phyloP scores from a whole-genome alignment of 306 rosid species.

The Biancaea sappan region DNA sequence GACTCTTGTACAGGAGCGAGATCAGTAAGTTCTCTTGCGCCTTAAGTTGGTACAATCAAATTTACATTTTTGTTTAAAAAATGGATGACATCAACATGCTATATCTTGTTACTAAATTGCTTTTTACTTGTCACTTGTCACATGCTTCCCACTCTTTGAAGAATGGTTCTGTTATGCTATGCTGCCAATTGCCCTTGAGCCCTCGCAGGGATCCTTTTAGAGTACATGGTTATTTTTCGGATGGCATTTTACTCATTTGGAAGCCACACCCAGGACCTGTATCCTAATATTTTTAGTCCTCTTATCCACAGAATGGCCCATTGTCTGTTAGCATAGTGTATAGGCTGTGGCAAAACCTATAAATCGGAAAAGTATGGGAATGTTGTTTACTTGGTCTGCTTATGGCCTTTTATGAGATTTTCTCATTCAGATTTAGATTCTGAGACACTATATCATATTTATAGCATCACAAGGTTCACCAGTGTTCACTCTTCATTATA shows the following conservation, averaged over 20 bases:
- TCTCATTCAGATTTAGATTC: conserved; percentile 1
- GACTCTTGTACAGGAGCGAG: conserved; percentile 93
- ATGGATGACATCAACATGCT: background rate
- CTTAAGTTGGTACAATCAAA: conserved; percentile 3
- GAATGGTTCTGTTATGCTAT: conserved; percentile 20
- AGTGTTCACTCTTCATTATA: background rate
- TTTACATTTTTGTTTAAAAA: conserved; percentile 21
- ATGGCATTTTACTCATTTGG: conserved; percentile 6
- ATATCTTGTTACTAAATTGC: background rate
- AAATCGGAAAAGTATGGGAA: background rate
- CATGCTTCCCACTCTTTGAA: conserved; percentile 8
- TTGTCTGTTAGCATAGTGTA: background rate
- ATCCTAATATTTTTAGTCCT: conserved; percentile 10
- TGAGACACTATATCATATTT: background rate
- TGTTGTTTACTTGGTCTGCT: background rate
- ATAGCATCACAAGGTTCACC: background rate
- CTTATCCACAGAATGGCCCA: background rate
- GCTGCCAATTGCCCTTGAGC: conserved; percentile 10
- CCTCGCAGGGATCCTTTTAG: conserved; percentile 3
- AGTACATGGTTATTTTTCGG: conserved; percentile 15
- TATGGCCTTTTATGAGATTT: conserved; percentile 7
- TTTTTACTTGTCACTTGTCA: background rate
- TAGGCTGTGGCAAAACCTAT: background rate
- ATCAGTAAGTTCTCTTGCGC: conserved; percentile 61
- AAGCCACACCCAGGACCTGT: background rate